These are phyloP conservation scores for Symbiodinium natans DNA, from an alignment of 73 alveolate genomes.

Conservation along the genomic window DNA sequence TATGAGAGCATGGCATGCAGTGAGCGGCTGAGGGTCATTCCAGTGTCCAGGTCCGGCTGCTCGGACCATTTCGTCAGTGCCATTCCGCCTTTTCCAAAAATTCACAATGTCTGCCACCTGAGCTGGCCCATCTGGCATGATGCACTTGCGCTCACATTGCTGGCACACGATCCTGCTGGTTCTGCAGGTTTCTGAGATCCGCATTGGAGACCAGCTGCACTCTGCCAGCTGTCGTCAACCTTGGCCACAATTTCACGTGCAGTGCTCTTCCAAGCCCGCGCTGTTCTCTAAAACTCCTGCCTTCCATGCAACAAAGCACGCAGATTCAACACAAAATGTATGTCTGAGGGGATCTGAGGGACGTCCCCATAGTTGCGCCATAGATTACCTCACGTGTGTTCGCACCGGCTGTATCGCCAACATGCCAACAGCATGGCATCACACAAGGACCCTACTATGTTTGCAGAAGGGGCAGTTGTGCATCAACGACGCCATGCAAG, in stretches of 20 bases:
- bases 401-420: no score
- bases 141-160: no score
- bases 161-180: no score
- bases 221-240: slow-evolving; percentile 72
- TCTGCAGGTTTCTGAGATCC: no score
- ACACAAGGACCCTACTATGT: no score
- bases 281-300: background rate
- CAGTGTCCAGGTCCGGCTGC: slow-evolving; percentile 89
- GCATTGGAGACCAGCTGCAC: no score
- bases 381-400: slow-evolving; percentile 27
- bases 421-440: no score
- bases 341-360: background rate
- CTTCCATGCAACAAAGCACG: no score
- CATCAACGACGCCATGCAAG: slow-evolving; percentile 65
- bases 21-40: background rate
- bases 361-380: slow-evolving; percentile 73
- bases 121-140: background rate
- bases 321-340: background rate
- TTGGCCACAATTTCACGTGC: background rate
- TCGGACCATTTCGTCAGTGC: slow-evolving; percentile 59
- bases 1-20: no score
- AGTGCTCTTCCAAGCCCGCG: background rate
- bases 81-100: slow-evolving; percentile 54
- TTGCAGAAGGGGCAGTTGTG: slow-evolving; percentile 13
- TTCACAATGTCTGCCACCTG: slow-evolving; percentile 27